Percentiles rank a stretch among this genome's conserved stretches.
Evolutionary conservation across 768 basidiomycete species (phyloP).

Genomic region (Hirschioporus abietinus): DNA sequence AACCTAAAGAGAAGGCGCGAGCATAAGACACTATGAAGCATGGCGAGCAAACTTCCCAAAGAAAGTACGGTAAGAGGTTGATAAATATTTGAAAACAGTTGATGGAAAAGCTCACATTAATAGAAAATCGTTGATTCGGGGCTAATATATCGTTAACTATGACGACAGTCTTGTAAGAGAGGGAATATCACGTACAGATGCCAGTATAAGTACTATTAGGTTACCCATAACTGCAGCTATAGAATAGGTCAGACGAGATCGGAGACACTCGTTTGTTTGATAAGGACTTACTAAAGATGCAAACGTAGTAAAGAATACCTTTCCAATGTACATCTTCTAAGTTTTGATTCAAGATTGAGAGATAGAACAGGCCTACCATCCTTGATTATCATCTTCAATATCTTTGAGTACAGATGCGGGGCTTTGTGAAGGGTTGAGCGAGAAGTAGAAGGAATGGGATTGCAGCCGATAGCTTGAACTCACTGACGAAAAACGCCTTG

Average conservation of each 20-base stretch:
- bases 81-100: not conserved
- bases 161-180: too few species aligned
- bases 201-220: not conserved
- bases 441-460: too few species aligned
- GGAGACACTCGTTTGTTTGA: not conserved
- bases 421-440: too few species aligned
- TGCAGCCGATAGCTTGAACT: too few species aligned
- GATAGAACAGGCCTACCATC: not conserved
- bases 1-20: not conserved
- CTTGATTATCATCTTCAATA: not conserved
- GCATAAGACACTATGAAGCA: not conserved
- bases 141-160: not conserved
- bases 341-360: too few species aligned
- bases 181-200: not conserved
- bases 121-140: not conserved
- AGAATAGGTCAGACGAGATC: not conserved
- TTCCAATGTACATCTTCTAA: too few species aligned
- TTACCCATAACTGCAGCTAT: not conserved
- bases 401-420: not conserved
- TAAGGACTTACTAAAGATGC: not conserved
- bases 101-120: not conserved
- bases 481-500: not conserved
- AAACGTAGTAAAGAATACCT: not conserved
- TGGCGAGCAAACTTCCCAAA: not conserved
- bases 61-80: too few species aligned